Evolutionary conservation across 1,139 yeast genomes (phyloP).

Genomic region (Taphrina populina): DNA sequence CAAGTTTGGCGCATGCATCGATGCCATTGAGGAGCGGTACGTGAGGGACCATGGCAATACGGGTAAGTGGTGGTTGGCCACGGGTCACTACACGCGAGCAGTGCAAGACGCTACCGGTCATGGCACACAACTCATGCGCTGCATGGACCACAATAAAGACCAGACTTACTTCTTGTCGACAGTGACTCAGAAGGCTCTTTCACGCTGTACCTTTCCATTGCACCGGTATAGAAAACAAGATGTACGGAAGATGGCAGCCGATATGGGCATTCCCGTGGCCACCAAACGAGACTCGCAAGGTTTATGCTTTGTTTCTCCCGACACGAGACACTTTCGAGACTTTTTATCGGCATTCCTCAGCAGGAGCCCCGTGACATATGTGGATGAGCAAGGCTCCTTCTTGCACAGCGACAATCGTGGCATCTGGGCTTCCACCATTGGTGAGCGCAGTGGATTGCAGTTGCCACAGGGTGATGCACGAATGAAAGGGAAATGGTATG

Average conservation of each 20-base stretch:
- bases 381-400: constrained; percentile 59
- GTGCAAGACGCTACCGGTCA: constrained; percentile 20
- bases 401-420: constrained; percentile 81
- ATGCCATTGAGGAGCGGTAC: constrained; percentile 5
- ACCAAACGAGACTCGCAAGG: constrained; percentile 92
- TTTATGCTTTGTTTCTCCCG: constrained; percentile 81
- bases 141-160: constrained; percentile 65
- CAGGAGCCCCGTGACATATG: constrained; percentile 71
- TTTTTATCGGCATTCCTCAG: constrained; percentile 73
- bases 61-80: constrained; percentile 64
- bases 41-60: constrained; percentile 40
- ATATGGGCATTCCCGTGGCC: constrained; percentile 59
- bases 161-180: constrained; percentile 88
- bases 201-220: constrained; percentile 67
- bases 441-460: constrained; percentile 74
- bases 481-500: constrained; percentile 81
- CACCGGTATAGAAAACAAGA: constrained; percentile 74
- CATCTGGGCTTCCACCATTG: constrained; percentile 90
- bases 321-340: constrained; percentile 59
- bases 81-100: constrained; percentile 77
- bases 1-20: constrained; percentile 64
- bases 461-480: constrained; percentile 84
- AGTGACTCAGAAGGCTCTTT: constrained; percentile 53
- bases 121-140: constrained; percentile 55
- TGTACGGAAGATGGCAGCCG: constrained; percentile 65